Evolutionary conservation across 805 yeast species (phyloP), one percentile per base, ranked within the genome.

Genomic region (Wickerhamomyces ciferrii): DNA sequence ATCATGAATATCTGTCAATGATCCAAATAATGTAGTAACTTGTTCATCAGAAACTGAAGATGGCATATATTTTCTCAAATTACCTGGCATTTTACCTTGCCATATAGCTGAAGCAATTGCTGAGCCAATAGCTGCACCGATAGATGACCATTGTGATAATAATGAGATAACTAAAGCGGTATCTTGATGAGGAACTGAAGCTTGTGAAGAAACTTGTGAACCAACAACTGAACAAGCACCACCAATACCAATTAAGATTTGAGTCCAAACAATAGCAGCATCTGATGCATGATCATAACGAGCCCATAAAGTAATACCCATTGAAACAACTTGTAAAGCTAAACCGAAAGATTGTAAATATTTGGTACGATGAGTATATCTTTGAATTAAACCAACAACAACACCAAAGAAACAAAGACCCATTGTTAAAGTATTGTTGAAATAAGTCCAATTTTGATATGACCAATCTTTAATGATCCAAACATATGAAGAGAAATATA

Each of bases 121-220:
- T 41, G 60, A 44, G 29, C 75, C 76, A 41, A 71, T 61, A 19
- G 72, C 67, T 36, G 57, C 58, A 47, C 74, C 76, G 48, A 70
- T 63, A 19, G 59, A 50, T 6, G 65, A 53, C 59, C 62, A 64
- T 42, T 71, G 54, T 15, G 61, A 55, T 35, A 70, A 48, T 23
- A 71, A 42, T 0, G 73, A 60, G 42, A 72, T 66, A 46, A 66
- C 65, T 48, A 66, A 53, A n/a, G 75, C 69, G 46, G 69, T 60
- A 55, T 69, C 73, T 42, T 69, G 69, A 50, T 65, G 69, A 40
- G 70, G 70, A 27, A 71, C 73, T 19, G 72, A 65, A 5, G 72
- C 73, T 51, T 68, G 71, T 2, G 67, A 61, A 7, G 72, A 66
- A 19, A 69, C 63, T 43, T 59, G 60, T 8, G 70, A 56, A 40